phyloP scores from a whole-genome alignment of 1,284 basidiomycete genomes.

The Termitomyces sp. region DNA sequence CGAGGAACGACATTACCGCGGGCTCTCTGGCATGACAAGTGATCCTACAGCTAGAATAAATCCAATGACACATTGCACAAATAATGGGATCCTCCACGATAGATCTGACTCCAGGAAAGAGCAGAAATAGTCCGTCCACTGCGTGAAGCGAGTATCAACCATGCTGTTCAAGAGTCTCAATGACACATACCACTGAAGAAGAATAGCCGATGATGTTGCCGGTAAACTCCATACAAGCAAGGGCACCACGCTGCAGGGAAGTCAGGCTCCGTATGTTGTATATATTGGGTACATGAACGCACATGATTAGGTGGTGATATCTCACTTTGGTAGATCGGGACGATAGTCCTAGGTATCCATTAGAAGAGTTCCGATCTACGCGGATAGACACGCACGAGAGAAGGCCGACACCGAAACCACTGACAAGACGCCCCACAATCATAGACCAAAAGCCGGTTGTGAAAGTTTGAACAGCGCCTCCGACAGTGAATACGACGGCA shows the following conservation, averaged over 20 bases:
- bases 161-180: neutral
- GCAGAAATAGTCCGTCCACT: conserved; percentile 96
- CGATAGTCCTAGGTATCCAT: conserved; percentile 70
- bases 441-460: conserved; percentile 81
- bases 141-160: conserved; percentile 10
- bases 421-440: conserved; percentile 84
- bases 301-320: conserved; percentile 93
- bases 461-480: conserved; percentile 88
- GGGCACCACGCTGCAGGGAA: conserved; percentile 65
- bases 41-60: conserved; percentile 78
- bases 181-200: conserved; percentile 77
- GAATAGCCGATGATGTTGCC: conserved; percentile 93
- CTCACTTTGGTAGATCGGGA: conserved; percentile 97
- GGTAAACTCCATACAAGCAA: conserved; percentile 97
- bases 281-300: conserved; percentile 25
- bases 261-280: conserved; percentile 2
- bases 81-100: conserved; percentile 82
- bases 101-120: conserved; percentile 81
- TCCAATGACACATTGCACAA: conserved; percentile 89
- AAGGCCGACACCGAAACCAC: conserved; percentile 92
- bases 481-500: conserved; percentile 83
- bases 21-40: conserved; percentile 88
- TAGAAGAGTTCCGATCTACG: neutral
- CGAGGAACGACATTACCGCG: conserved; percentile 49
- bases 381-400: conserved; percentile 60